Evolutionary conservation across 257 asterid species (phyloP).

Genomic region (Echium plantagineum): DNA sequence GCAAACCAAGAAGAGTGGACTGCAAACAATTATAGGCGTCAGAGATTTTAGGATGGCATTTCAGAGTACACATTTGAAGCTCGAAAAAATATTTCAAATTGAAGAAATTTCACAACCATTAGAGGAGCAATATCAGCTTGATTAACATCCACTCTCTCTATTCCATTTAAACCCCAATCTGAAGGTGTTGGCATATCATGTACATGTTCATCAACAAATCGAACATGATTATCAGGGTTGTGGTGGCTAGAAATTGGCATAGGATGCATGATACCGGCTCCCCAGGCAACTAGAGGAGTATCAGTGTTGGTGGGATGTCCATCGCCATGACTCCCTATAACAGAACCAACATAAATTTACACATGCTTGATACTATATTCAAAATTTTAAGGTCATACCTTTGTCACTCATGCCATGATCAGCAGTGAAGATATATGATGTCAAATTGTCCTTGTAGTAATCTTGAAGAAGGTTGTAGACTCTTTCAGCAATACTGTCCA

Average conservation of each 20-base stretch:
- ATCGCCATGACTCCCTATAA: conserved; percentile 95
- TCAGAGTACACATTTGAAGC: conserved; percentile 2
- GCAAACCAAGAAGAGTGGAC: conserved; percentile 93
- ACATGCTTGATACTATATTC: background rate
- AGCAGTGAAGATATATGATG: conserved; percentile 88
- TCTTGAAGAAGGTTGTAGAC: conserved; percentile 82
- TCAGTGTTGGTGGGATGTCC: conserved; percentile 95
- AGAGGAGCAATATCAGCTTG: conserved; percentile 97
- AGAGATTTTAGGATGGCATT: conserved; percentile 8
- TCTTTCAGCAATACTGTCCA: conserved; percentile 88
- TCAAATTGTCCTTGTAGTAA: conserved; percentile 74
- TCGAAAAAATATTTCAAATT: conserved; percentile 6
- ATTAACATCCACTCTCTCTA: conserved; percentile 88
- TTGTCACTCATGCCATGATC: conserved; percentile 99
- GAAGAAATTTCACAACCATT: conserved; percentile 53
- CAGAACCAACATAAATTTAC: conserved; percentile 1
- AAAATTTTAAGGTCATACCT: conserved; percentile 35
- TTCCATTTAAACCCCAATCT: conserved; percentile 84
- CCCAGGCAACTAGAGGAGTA: conserved; percentile 99
- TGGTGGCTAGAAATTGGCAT: conserved; percentile 29
- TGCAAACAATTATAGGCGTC: conserved; percentile 27
- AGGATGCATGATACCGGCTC: conserved; percentile 74
- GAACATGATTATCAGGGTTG: conserved; percentile 34
- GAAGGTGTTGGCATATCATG: conserved; percentile 84
- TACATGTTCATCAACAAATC: conserved; percentile 75